Base-by-base conservation (phyloP, 2,329 filamentous ascomycete species). In the Huntiella abstrusa region DNA sequence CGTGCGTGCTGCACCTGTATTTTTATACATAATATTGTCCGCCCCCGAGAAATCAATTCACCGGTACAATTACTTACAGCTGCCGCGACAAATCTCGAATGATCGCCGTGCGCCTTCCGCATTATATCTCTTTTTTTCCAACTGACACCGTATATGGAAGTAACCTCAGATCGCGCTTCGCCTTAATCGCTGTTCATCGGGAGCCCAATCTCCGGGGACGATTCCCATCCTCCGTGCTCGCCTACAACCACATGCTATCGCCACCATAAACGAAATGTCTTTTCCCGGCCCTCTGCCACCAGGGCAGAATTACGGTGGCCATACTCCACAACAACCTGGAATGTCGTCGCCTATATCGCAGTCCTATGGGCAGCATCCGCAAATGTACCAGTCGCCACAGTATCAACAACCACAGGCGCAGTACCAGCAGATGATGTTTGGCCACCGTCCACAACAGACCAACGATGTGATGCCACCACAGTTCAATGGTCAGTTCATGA, bases 281-380 rank as follows among this genome's bases (percentile, higher is more conserved):
- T 62, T 59, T 55, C 54, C 55, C 52, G 57, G 57, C 54, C 48
- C 52, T 43, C 52, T 57, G 55, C 56, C 56, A 49, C 49, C 56
- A 48, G 56, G 55, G 51, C 55, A 54, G 51, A 54, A 55, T 47
- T 60, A 54, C 41, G 32, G 40, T 32, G 41, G 48, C 38, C 52
- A 55, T 51, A 52, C 55, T 54, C 53, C 48, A 44, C 53, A 55
- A 52, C 53, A 54, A 37, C 53, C 54, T 10, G 43, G 47, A 3
- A 11, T 49, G 28, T 41, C 47, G 22, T 46, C 47, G 32, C 44
- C 51, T 40, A 53, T 52, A 34, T 54, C 55, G 34, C 51, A 52
- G 42, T 49, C 52, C 34, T 47, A 49, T 42, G 52, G 52, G 22
- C 37, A 46, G 36, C 51, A 52, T 33, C 51, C 50, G 33, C 43